A percentile compares a stretch with the other conserved stretches of the same genome.
phyloP scores from a whole-genome alignment of 2,329 filamentous ascomycete genomes.

The Trichoderma sp. region DNA sequence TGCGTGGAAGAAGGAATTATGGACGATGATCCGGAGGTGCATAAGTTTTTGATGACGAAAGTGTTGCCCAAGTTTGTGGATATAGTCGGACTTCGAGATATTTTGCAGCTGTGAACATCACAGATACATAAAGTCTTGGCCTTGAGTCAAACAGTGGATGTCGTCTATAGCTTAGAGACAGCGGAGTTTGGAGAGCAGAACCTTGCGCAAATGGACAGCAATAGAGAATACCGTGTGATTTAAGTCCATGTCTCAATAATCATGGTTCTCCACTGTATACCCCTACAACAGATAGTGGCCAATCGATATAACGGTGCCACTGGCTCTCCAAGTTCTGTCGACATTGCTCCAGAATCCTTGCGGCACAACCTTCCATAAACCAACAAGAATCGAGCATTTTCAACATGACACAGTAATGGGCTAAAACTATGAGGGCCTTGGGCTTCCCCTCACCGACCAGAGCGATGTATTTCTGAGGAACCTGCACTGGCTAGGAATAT shows the following conservation, averaged over 20 bases:
- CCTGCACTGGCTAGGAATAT: background rate
- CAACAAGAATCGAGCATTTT: background rate
- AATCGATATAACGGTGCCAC: background rate
- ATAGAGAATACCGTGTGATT: background rate
- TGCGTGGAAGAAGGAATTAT: slow-evolving; percentile 1
- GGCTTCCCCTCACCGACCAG: background rate
- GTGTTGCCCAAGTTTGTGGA: background rate
- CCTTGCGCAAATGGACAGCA: background rate
- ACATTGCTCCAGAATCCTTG: background rate
- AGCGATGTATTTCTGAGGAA: background rate
- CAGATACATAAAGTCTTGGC: background rate
- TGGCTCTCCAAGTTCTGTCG: background rate
- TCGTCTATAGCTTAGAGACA: background rate
- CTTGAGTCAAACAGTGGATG: background rate
- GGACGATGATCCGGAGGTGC: slow-evolving; percentile 8
- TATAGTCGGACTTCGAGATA: background rate
- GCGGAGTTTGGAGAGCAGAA: background rate
- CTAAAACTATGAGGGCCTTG: background rate
- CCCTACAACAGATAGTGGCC: background rate
- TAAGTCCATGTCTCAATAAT: background rate
- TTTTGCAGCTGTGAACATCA: background rate
- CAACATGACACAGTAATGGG: background rate
- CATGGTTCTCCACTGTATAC: background rate
- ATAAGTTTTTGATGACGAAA: slow-evolving; percentile 2
- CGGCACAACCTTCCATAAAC: background rate